These are phyloP conservation scores for Pseudogymnoascus pannorum DNA, from an alignment of 2,329 filamentous ascomycete species.

Conservation along the genomic window DNA sequence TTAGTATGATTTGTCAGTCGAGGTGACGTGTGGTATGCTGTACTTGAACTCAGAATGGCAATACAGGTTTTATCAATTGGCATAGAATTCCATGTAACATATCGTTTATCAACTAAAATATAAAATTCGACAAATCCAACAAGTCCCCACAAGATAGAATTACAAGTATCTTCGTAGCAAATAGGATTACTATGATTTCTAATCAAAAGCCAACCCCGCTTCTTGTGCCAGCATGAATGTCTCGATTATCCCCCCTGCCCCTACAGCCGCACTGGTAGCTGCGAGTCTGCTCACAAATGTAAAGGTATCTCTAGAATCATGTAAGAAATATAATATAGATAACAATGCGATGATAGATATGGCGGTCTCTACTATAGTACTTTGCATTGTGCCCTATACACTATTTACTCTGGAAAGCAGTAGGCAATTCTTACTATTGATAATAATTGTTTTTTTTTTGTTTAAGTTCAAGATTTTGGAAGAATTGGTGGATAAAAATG, in stretches of 20 bases:
- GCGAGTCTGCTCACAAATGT: too few relatives aligned
- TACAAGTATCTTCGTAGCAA: neutral
- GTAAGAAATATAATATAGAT: too few relatives aligned
- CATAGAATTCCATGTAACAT: neutral
- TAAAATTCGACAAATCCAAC: neutral
- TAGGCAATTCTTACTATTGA: too few relatives aligned
- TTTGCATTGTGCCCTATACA: too few relatives aligned
- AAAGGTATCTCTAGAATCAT: too few relatives aligned
- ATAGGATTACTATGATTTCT: neutral
- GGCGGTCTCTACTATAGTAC: too few relatives aligned
- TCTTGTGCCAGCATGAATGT: neutral
- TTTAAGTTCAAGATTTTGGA: too few relatives aligned
- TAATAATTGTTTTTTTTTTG: too few relatives aligned
- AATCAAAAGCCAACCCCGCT: neutral
- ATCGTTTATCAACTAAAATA: neutral
- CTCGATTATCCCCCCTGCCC: neutral
- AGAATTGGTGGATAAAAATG: neutral
- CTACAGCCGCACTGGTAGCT: neutral
- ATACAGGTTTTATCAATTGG: neutral
- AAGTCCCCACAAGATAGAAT: neutral
- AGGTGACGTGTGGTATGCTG: neutral
- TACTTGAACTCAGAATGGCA: neutral
- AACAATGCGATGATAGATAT: neutral
- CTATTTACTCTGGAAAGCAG: too few relatives aligned
- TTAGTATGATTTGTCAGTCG: too few relatives aligned